Evolutionary conservation across 116 monocot species (phyloP), one percentile per base, ranked within the genome.

Genomic region (Cymodocea nodosa): DNA sequence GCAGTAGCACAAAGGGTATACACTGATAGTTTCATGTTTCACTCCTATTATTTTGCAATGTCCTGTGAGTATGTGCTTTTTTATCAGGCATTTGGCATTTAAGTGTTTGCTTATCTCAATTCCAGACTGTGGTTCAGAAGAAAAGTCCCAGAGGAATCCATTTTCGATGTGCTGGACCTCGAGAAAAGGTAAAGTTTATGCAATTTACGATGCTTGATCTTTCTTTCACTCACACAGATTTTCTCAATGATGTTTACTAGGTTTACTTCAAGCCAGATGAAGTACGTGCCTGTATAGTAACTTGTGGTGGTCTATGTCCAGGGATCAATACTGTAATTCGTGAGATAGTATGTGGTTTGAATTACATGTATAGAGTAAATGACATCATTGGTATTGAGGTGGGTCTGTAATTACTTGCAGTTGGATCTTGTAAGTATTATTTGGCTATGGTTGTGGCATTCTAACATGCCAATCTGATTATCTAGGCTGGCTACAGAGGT

Each of bases 281-380:
- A 17, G 94, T 94, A 62, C 71, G 71, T 66, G 94, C 94, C 10
- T 89, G 94, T 70, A 89, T 94, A 73, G 94, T 94, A 50, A 94
- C 94, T 34, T 94, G 89, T 74, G 89, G 89, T 71, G 94, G 94
- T 44, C 77, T 94, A 23, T 94, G 94, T 67, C 94, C 89, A 59
- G 89, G 94, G 44, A 82, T 94, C 57, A 94, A 94, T 73, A 94
- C 94, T 11, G 94, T 94, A 52, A 86, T 94, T 35, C 89, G 94
- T 56, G 94, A 94, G 68, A 78, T 94, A 53, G 94, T 89, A 6
- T 94, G 89, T 68, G 87, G 89, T 18, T 80, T 94, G 73, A 77
- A 37, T 10, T 58, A 85, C 72, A 94, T 94, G 78, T 94, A 94
- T 71, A 84, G 89, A 55, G 94, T 89, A 52, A 75, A 58, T 20